Conservation (phyloP, 2,329 filamentous ascomycete species). For the Exserohilum turcica region DNA sequence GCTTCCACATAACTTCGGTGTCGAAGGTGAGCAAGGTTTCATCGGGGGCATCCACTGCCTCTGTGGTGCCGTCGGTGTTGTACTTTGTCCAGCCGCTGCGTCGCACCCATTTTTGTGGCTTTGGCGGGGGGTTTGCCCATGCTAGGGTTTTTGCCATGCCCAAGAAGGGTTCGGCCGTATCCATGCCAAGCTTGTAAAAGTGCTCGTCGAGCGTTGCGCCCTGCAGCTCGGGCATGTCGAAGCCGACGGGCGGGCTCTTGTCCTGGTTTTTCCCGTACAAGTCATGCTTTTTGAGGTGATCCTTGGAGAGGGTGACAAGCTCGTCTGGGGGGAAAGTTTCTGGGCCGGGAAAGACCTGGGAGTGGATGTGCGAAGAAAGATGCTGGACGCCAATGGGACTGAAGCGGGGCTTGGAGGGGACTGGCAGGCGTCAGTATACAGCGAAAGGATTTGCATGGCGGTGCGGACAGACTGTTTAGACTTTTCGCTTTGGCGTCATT, state of each 20-base stretch:
- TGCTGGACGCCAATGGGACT: slow-evolving; percentile 97
- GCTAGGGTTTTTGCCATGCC: slow-evolving; percentile 76
- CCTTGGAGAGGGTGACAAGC: slow-evolving; percentile 77
- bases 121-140: slow-evolving; percentile 61
- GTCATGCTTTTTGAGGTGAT: slow-evolving; percentile 85
- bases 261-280: slow-evolving; percentile 90
- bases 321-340: slow-evolving; percentile 64
- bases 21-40: slow-evolving; percentile 89
- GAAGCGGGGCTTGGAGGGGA: slow-evolving; percentile 67
- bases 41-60: slow-evolving; percentile 75
- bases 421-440: slow-evolving; percentile 17
- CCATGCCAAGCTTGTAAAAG: slow-evolving; percentile 84
- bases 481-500: slow-evolving; percentile 1
- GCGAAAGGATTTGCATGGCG: neutral
- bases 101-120: slow-evolving; percentile 73
- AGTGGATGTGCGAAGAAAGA: slow-evolving; percentile 79
- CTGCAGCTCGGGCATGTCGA: slow-evolving; percentile 80
- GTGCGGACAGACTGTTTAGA: slow-evolving; percentile 29
- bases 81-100: slow-evolving; percentile 96
- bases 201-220: slow-evolving; percentile 89
- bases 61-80: slow-evolving; percentile 71
- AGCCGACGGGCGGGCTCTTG: slow-evolving; percentile 72
- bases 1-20: slow-evolving; percentile 95
- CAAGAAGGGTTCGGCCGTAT: slow-evolving; percentile 85
- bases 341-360: slow-evolving; percentile 75